These are phyloP conservation scores for Trematosphaeria pertusa DNA, from an alignment of 2,329 filamentous ascomycete genomes.

Conservation along the genomic window DNA sequence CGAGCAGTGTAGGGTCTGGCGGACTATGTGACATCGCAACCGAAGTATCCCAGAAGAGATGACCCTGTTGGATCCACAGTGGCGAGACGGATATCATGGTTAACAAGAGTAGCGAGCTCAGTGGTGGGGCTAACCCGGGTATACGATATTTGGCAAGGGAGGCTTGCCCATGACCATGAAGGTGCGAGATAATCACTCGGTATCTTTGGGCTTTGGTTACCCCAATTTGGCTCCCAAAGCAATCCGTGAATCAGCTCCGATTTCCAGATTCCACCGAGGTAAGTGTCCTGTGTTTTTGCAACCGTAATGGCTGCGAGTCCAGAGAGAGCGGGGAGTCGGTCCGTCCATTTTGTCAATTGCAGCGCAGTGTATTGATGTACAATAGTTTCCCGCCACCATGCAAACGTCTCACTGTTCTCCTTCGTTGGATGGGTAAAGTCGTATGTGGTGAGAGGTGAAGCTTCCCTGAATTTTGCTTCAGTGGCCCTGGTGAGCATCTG, in stretches of 20 bases:
- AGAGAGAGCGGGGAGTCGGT: neutral
- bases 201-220: too few species aligned
- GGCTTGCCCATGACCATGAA: conserved; percentile 4
- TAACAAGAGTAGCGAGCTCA: neutral
- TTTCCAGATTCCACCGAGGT: conserved; percentile 1
- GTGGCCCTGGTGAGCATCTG: too few species aligned
- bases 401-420: neutral
- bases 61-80: too few species aligned
- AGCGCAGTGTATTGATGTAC: neutral
- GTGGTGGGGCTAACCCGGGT: neutral
- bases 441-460: neutral
- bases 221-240: neutral
- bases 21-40: too few species aligned
- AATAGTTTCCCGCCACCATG: neutral
- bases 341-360: neutral
- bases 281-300: neutral
- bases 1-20: too few species aligned
- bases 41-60: too few species aligned
- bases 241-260: neutral
- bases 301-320: neutral
- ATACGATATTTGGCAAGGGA: neutral
- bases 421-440: neutral
- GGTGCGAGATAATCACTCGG: neutral
- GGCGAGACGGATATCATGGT: too few species aligned
- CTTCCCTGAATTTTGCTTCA: too few species aligned